phyloP scores from a whole-genome alignment of 1,284 basidiomycete genomes.

The Trichosporon faecale region DNA sequence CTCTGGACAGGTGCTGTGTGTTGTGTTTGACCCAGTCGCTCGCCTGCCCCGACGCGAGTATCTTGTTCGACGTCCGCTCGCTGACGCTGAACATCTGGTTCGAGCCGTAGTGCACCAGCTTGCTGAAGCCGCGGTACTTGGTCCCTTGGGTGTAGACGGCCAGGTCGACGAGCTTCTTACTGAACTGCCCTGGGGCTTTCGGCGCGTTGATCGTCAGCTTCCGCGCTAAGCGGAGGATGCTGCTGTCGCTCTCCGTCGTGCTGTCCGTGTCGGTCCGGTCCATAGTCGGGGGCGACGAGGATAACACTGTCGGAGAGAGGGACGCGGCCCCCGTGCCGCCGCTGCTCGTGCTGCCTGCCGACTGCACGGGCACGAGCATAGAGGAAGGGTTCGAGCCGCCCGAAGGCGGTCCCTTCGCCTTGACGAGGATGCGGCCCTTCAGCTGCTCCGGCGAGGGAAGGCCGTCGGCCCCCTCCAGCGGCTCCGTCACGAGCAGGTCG shows the following conservation, averaged over 20 bases:
- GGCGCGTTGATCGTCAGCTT: conserved; percentile 31
- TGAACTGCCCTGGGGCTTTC: conserved; percentile 59
- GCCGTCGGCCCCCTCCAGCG: conserved; percentile 52
- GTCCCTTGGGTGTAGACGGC: conserved; percentile 95
- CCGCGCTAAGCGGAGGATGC: conserved; percentile 36
- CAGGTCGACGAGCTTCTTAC: conserved; percentile 66
- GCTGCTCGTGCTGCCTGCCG: background rate
- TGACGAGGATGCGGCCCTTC: conserved; percentile 76
- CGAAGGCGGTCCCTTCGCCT: conserved; percentile 56
- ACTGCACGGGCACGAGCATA: background rate
- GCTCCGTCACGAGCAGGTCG: conserved; percentile 65
- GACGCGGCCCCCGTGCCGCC: background rate
- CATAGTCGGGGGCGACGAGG: conserved; percentile 8
- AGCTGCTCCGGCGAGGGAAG: conserved; percentile 87
- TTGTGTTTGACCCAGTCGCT: conserved; percentile 85
- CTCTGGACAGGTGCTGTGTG: conserved; percentile 75
- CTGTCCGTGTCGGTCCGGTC: conserved; percentile 28
- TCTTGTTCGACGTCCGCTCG: conserved; percentile 66
- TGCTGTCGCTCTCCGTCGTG: conserved; percentile 49
- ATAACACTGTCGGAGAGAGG: conserved; percentile 2
- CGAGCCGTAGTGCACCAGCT: conserved; percentile 78
- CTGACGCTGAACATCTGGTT: conserved; percentile 93
- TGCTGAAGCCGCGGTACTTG: conserved; percentile 88
- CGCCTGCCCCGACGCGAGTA: conserved; percentile 55
- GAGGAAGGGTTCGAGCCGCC: background rate